Base-by-base conservation (phyloP, 495 filamentous ascomycete genomes). In the Xylaria castorea region DNA sequence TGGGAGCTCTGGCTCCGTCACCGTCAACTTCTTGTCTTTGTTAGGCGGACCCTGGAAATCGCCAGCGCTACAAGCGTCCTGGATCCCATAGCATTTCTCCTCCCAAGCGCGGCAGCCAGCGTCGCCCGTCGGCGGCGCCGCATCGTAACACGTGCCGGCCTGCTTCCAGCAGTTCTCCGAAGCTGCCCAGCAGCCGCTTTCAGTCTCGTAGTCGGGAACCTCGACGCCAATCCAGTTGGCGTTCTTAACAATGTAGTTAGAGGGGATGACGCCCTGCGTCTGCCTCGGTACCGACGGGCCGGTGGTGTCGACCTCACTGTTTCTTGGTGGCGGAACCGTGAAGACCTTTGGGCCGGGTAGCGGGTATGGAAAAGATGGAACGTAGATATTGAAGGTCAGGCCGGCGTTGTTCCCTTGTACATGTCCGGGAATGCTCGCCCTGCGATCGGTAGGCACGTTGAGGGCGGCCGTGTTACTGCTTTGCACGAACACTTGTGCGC, bases 211-310 rank as follows among this genome's bases (percentile, higher is more conserved):
- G 11, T 68, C 70, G 0, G 87, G 79, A 0, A 92, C 81, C 73
- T 92, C 86, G 27, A 84, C 74, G 42, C 85, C 90, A 78, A 90
- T 92, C 92, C 92, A 94, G 80, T 93, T 92, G 48, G 82, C 91
- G 75, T 92, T 92, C 71, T 87, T 86, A 63, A 91, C 78, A 40
- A 92, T 81, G 77, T 88, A 92, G 58, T 80, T 77, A 0, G 75
- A 61, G 0, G 89, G 90, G 53, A 88, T 82, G 16, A 80, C 76
- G 46, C 86, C 87, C 14, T 83, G 67, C n/a, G 73, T 77, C 63
- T 86, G 82, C 18, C 74, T 76, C 3, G 40, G 61, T 11, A 65
- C 73, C 36, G 73, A 74, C 67, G 75, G 27, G 34, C 69, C 55
- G 0, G 50, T 30, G 0, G 53, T 50, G 27, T 57, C 68, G 14